Percentiles rank a stretch among this genome's conserved stretches.
These are phyloP conservation scores for Sodiomyces alkalinus DNA, from an alignment of 2,329 filamentous ascomycete species.

Conservation along the genomic window DNA sequence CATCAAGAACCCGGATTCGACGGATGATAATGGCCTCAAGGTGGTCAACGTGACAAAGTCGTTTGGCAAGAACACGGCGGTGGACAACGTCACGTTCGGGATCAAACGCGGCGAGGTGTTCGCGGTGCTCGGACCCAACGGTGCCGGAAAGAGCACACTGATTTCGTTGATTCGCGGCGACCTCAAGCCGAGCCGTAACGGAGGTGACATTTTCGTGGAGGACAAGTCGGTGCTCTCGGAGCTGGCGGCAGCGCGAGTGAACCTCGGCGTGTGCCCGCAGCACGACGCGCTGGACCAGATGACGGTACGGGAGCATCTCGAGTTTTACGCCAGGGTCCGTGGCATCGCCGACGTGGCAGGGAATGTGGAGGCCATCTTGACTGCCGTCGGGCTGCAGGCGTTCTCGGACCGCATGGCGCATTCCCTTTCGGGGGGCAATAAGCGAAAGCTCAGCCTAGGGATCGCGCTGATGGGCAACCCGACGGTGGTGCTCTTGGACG, in stretches of 20 bases:
- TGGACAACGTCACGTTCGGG: slow-evolving; percentile 79
- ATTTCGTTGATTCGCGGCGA: slow-evolving; percentile 87
- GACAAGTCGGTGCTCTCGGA: slow-evolving; percentile 58
- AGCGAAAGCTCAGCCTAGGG: slow-evolving; percentile 77
- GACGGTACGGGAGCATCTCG: slow-evolving; percentile 75
- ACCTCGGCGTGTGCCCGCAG: slow-evolving; percentile 85
- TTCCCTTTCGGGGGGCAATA: slow-evolving; percentile 78
- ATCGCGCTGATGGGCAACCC: slow-evolving; percentile 92
- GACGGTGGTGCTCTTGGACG: slow-evolving; percentile 72
- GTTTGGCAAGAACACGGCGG: slow-evolving; percentile 61
- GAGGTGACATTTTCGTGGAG: slow-evolving; percentile 73
- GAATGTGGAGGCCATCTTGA: slow-evolving; percentile 66
- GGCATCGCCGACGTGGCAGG: slow-evolving; percentile 61
- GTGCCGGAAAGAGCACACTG: slow-evolving; percentile 80
- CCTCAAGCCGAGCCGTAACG: slow-evolving; percentile 51
- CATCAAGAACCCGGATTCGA: slow-evolving; percentile 24
- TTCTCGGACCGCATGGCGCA: slow-evolving; percentile 63
- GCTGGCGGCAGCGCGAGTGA: slow-evolving; percentile 54
- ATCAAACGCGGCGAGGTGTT: slow-evolving; percentile 72
- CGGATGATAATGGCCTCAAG: slow-evolving; percentile 49
- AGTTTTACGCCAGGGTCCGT: slow-evolving; percentile 74
- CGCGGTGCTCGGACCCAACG: slow-evolving; percentile 78
- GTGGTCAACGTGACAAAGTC: slow-evolving; percentile 68
- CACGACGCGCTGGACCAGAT: slow-evolving; percentile 80
- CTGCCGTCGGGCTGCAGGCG: slow-evolving; percentile 59